These are phyloP conservation scores for Narthecium ossifragum DNA, from an alignment of 106 monocot species.

Conservation along the genomic window DNA sequence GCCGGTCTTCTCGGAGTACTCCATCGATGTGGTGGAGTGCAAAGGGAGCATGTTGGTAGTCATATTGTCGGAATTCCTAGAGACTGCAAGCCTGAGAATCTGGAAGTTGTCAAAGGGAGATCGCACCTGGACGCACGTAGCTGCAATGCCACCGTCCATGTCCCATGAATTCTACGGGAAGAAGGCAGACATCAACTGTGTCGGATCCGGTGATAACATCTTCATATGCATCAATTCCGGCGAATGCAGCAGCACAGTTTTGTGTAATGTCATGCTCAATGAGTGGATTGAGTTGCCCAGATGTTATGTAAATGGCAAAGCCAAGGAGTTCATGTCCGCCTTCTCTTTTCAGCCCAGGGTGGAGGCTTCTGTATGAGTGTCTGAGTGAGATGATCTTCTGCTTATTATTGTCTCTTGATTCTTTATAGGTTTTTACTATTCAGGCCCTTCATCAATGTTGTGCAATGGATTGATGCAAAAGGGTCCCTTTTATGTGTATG, in stretches of 20 bases:
- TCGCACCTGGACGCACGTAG: constrained; percentile 53
- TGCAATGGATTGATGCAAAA: no score
- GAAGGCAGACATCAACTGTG: constrained; percentile 74
- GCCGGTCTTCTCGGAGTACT: constrained; percentile 58
- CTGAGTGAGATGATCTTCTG: neutral
- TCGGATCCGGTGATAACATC: constrained; percentile 45
- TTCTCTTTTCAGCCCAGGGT: constrained; percentile 85
- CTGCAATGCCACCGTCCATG: constrained; percentile 72
- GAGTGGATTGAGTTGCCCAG: constrained; percentile 69
- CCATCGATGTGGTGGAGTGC: constrained; percentile 61
- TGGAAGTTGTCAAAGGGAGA: constrained; percentile 51
- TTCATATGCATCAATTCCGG: constrained; percentile 55
- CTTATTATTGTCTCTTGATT: neutral
- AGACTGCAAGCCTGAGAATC: constrained; percentile 56
- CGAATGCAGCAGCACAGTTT: constrained; percentile 41
- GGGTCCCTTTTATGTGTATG: neutral
- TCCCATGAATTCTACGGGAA: constrained; percentile 70
- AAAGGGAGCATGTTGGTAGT: constrained; percentile 48
- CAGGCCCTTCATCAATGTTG: neutral
- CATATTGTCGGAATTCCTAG: constrained; percentile 66
- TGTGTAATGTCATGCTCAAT: constrained; percentile 33
- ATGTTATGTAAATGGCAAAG: constrained; percentile 46
- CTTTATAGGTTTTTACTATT: neutral
- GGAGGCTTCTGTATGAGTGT: constrained; percentile 47
- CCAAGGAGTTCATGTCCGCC: constrained; percentile 59